Evolutionary conservation across 805 yeast species (phyloP).

Genomic region (Wickerhamiella shivajii): DNA sequence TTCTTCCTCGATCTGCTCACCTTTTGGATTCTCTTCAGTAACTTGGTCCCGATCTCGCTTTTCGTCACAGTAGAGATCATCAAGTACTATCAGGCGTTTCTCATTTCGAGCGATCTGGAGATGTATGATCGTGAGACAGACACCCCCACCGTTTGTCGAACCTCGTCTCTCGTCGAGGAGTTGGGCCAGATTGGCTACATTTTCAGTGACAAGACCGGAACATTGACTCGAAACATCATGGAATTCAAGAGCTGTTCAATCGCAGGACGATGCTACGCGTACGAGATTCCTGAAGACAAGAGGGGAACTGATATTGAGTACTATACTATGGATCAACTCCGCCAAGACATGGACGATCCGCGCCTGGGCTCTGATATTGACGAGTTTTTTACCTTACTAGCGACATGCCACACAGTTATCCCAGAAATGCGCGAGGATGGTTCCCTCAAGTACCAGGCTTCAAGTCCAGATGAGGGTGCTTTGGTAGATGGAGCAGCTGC

Average conservation of each 20-base stretch:
- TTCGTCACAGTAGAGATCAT: constrained; percentile 94
- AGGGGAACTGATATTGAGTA: constrained; percentile 64
- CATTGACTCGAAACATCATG: constrained; percentile 91
- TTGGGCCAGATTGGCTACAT: constrained; percentile 93
- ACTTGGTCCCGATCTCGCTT: constrained; percentile 91
- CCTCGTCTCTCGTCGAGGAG: constrained; percentile 92
- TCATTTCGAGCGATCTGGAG: constrained; percentile 89
- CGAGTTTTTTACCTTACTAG: constrained; percentile 67
- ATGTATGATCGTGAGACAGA: constrained; percentile 78
- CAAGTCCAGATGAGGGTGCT: constrained; percentile 99
- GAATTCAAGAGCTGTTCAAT: constrained; percentile 88
- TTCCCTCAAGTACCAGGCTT: constrained; percentile 82
- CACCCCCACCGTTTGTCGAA: constrained; percentile 88
- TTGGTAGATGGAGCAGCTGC: constrained; percentile 90
- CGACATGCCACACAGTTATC: constrained; percentile 94
- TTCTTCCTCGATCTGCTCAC: constrained; percentile 84
- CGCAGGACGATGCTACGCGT: constrained; percentile 81
- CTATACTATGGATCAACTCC: constrained; percentile 53
- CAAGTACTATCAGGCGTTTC: constrained; percentile 86
- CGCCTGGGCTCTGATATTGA: constrained; percentile 38
- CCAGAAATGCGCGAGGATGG: constrained; percentile 55
- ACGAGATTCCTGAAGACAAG: constrained; percentile 81
- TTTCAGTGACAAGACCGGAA: constrained; percentile 95
- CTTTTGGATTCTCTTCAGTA: constrained; percentile 91
- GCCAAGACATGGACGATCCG: constrained; percentile 30